phyloP scores from a whole-genome alignment of 192 early-diverging fungal species.

The Entomortierella parvispora region DNA sequence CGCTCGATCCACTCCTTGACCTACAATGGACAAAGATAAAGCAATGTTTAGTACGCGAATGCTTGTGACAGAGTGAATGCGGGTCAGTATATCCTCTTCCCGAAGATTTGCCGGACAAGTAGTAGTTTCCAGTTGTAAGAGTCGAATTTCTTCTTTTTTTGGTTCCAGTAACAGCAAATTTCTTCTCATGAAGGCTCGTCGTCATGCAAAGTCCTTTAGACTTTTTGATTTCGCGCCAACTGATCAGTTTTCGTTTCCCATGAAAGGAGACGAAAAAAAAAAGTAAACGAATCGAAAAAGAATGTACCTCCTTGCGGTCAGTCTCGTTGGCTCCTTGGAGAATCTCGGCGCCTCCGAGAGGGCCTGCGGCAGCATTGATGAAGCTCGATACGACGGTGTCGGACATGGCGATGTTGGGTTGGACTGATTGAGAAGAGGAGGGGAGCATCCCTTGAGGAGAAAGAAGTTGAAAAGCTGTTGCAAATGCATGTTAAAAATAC shows the following conservation, averaged over 20 bases:
- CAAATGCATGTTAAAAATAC: no score
- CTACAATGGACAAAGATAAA: not conserved
- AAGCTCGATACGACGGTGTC: slow-evolving; percentile 31
- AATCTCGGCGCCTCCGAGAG: slow-evolving; percentile 26
- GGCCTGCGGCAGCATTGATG: slow-evolving; percentile 40
- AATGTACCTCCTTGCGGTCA: slow-evolving; percentile 44
- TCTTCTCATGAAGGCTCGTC: not conserved
- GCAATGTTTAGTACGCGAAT: not conserved
- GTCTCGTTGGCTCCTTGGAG: slow-evolving; percentile 27
- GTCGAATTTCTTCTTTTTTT: not conserved
- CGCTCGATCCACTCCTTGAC: slow-evolving; percentile 46
- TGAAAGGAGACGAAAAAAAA: no score
- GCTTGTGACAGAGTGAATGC: not conserved
- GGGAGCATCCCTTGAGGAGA: no score
- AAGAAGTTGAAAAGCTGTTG: no score
- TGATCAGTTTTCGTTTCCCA: no score
- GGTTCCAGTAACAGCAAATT: not conserved
- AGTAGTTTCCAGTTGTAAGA: no score
- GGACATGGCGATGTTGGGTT: slow-evolving; percentile 25
- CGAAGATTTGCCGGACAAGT: no score
- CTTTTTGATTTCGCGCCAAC: no score
- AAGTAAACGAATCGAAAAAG: not conserved
- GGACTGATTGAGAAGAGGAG: not conserved
- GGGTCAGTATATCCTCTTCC: no score
- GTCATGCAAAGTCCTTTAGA: no score